Base-by-base conservation (phyloP, 164 flowering plant genomes). In the Annona squamosa region DNA sequence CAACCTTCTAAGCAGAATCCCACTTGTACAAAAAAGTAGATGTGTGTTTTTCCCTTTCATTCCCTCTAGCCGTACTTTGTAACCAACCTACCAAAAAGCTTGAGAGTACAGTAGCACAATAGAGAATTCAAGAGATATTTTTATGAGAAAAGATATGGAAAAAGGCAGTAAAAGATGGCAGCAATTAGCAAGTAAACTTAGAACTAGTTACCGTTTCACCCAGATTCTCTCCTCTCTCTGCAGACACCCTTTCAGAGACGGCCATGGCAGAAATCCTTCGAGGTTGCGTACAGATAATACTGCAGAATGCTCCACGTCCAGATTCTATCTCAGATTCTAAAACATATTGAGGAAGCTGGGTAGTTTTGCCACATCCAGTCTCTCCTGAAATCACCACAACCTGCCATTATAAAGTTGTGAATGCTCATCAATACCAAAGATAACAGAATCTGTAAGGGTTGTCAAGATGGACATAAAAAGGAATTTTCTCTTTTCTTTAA, bases 301-400 rank as follows among this genome's bases (percentile, higher is more conserved):
- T 95, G 78, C 99, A 91, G 71, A 96, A 91, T 80, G 99, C 98
- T 71, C 99, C 99, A 77, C 98, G 92, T 61, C 99, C 99, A 86
- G 97, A 91, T 82, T 96, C 98, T 74, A 90, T 87, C 76, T 93
- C 97, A 70, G 99, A 93, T 78, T 96, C 99, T 52, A 96, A 76
- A 67, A 96, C 79, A 70, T 90, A 96, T 64, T 96, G 99, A 68
- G 99, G 99, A 83, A 96, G 93, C 80, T 96, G 99, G 57, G 99
- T 95, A 71, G 99, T 95, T 84, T 95, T 95, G 63, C 99, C 99
- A 85, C 99, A 95, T 74, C 99, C 99, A 74, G 99, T 96, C 85
- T 96, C 99, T 19, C 99, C 99, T 65, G 99, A 96, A 73, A 96
- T 86, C 48, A 96, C 97, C 44, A 91, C 82, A 3, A 96, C 98